Evolutionary conservation across 345 rosid genomes (phyloP), one percentile per base, ranked within the genome.

Genomic region (Rhodomyrtus tomentosa): DNA sequence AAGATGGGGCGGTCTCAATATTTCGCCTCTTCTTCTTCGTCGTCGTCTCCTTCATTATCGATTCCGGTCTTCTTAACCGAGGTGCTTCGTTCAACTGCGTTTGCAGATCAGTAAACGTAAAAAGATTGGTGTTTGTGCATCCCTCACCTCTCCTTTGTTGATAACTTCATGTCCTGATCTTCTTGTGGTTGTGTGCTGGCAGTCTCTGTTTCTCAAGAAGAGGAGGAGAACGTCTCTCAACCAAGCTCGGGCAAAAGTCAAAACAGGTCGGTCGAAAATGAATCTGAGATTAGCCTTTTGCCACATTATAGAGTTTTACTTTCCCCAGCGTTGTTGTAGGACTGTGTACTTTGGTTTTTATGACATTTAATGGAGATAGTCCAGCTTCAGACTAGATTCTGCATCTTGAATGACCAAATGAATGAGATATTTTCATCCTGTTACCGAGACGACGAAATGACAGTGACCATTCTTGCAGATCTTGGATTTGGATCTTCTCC

Each of bases 401-500:
- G 45, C 76, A 62, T 68, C 45, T 32, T 20, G 6, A 36, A 24
- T 68, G 76, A 32, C 3, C 6, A 68, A 68, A 68, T 36, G 45
- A 68, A 68, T 9, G 76, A 68, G 45, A 36, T 68, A 9, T 36
- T 68, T n/a, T 32, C 21, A 18, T 18, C 6, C 45, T 68, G 32
- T 36, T 68, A 68, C 13, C 0, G 11, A 68, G 36, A 68, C 0
- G 6, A 20, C 3, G 25, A 68, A 32, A 45, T 36, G 36, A 68
- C 18, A 68, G 9, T 36, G 45, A 68, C 76, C 45, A 2, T 68
- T 68, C 76, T 82, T 86, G 83, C 88, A 88, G 89, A 83, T 59
- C 84, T 54, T 84, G 89, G 89, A 86, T 86, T 25, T 88, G 89
- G 89, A 82, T 86, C 58, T 54, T 84, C 59, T 84, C 76, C 85